These are phyloP conservation scores for Ochetophila trinervis DNA, from an alignment of 306 rosid species.

Conservation along the genomic window DNA sequence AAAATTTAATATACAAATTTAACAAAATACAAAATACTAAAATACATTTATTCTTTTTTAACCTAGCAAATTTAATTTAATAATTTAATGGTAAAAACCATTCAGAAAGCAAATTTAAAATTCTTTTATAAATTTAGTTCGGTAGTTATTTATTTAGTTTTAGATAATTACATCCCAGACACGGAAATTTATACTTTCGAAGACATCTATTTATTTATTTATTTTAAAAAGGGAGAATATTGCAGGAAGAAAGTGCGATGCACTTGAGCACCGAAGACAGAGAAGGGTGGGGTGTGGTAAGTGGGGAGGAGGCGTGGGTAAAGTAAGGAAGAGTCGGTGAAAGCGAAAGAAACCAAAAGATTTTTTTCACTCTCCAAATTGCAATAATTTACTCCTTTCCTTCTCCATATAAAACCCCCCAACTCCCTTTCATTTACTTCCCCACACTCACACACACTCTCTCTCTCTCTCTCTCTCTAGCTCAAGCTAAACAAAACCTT, in stretches of 20 bases:
- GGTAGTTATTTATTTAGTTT: too few species aligned
- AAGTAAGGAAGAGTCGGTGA: slow-evolving; percentile 47
- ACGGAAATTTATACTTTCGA: too few species aligned
- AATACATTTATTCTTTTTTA: too few species aligned
- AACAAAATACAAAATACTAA: too few species aligned
- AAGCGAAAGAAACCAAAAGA: slow-evolving; percentile 22
- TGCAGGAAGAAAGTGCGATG: slow-evolving; percentile 8
- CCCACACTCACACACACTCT: slow-evolving; percentile 17
- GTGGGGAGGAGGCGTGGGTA: slow-evolving; percentile 38
- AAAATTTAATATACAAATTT: too few species aligned
- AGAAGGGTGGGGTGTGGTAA: slow-evolving; percentile 7
- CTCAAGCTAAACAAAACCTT: neutral
- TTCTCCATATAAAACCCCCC: slow-evolving; percentile 47
- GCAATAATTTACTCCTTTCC: neutral
- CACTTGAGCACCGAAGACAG: neutral
- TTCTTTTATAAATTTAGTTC: too few species aligned
- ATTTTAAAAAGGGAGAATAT: too few species aligned
- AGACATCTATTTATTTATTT: too few species aligned
- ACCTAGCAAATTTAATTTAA: too few species aligned
- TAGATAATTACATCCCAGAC: too few species aligned
- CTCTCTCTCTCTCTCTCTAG: slow-evolving; percentile 3
- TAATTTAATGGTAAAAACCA: too few species aligned
- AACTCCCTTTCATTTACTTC: neutral
- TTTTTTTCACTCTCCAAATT: neutral
- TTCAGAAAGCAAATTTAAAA: too few species aligned